These are phyloP conservation scores for Glycyrrhiza uralensis DNA, from an alignment of 306 rosid species.

Conservation along the genomic window DNA sequence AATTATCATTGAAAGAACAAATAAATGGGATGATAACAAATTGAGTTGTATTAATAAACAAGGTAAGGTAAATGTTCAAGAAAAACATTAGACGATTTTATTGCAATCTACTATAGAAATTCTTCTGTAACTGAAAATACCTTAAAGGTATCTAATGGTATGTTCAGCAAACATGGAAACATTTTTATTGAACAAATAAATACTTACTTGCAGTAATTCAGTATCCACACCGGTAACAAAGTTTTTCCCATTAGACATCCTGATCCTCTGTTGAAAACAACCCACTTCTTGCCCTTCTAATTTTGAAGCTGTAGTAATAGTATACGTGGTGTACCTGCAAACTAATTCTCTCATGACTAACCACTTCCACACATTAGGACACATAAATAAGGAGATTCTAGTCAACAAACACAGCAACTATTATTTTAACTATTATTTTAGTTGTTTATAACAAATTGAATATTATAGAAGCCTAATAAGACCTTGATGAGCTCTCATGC, in stretches of 20 bases:
- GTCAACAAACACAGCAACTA: no score
- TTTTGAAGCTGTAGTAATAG: slow-evolving; percentile 39
- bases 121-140: not conserved
- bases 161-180: not conserved
- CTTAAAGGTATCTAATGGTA: not conserved
- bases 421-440: not conserved
- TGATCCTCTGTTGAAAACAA: slow-evolving; percentile 48
- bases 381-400: no score
- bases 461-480: slow-evolving; percentile 8
- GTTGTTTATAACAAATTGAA: slow-evolving; percentile 7
- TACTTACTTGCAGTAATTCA: slow-evolving; percentile 40
- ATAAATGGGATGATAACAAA: not conserved
- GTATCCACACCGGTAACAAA: slow-evolving; percentile 51
- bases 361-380: no score
- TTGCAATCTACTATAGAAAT: not conserved
- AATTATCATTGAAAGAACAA: not conserved
- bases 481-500: slow-evolving; percentile 59
- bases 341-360: not conserved
- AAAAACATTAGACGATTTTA: not conserved
- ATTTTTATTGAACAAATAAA: not conserved
- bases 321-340: slow-evolving; percentile 54
- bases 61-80: not conserved
- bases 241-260: slow-evolving; percentile 38
- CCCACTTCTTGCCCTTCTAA: slow-evolving; percentile 36
- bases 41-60: not conserved